These are phyloP conservation scores for Kwoniella dendrophila DNA, from an alignment of 768 basidiomycete species.

Conservation along the genomic window DNA sequence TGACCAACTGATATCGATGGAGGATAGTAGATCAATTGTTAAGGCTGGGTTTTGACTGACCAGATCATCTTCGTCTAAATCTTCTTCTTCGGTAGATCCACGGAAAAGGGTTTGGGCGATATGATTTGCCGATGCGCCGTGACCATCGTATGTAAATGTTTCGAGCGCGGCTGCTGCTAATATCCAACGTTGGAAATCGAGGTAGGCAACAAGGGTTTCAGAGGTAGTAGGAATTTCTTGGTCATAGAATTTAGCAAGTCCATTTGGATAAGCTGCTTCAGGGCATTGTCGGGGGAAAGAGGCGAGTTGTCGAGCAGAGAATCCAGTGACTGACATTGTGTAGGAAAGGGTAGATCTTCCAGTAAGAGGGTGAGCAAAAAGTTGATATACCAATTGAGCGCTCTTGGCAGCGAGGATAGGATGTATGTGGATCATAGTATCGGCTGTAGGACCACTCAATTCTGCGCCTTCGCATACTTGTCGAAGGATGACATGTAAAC, in stretches of 20 bases:
- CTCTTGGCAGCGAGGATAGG: constrained; percentile 83
- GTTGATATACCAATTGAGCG: constrained; percentile 78
- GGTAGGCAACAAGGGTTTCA: constrained; percentile 68
- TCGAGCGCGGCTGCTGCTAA: constrained; percentile 85
- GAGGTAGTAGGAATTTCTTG: constrained; percentile 47
- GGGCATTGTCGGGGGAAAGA: constrained; percentile 37
- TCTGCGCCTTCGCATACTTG: constrained; percentile 75
- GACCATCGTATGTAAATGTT: constrained; percentile 78
- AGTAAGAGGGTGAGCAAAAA: constrained; percentile 83
- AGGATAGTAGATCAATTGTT: constrained; percentile 84
- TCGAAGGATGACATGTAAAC: constrained; percentile 78
- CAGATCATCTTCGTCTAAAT: constrained; percentile 59
- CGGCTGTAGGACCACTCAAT: constrained; percentile 56
- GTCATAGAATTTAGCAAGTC: constrained; percentile 18
- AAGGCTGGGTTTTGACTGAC: constrained; percentile 71
- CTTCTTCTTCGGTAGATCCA: constrained; percentile 57
- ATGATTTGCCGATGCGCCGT: constrained; percentile 67
- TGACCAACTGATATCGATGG: constrained; percentile 83
- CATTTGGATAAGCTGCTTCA: constrained; percentile 12
- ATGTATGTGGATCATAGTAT: constrained; percentile 55
- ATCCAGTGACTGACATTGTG: constrained; percentile 82
- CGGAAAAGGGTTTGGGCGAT: constrained; percentile 82
- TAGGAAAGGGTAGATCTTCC: constrained; percentile 81
- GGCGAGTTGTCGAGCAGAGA: constrained; percentile 82
- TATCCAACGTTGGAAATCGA: constrained; percentile 79